phyloP scores from a whole-genome alignment of 176 grass and related monocot genomes.

The Stipa capillata region DNA sequence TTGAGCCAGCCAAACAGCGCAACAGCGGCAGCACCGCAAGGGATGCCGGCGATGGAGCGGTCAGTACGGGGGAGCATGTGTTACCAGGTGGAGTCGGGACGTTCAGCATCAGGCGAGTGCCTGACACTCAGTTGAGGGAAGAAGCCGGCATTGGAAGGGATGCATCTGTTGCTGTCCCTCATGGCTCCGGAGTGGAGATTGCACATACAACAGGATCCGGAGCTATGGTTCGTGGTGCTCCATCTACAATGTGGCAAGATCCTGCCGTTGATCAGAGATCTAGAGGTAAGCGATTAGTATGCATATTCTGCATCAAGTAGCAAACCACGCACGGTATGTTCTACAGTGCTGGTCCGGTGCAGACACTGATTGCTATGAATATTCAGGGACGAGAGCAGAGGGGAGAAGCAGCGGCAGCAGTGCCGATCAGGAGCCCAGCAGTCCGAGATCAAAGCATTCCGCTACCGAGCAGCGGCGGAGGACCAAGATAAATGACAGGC shows the following conservation, averaged over 20 bases:
- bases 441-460: slow-evolving; percentile 87
- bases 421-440: slow-evolving; percentile 65
- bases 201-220: not conserved
- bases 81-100: slow-evolving; percentile 66
- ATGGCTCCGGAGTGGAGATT: not conserved
- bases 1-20: slow-evolving; percentile 23
- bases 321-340: not conserved
- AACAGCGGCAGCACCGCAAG: not conserved
- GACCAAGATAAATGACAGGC: slow-evolving; percentile 99
- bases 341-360: not conserved
- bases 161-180: not conserved
- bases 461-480: slow-evolving; percentile 82
- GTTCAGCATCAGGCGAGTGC: slow-evolving; percentile 64
- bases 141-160: not conserved
- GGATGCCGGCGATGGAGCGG: not conserved
- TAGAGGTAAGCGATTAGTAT: slow-evolving; percentile 11
- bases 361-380: not conserved
- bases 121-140: not conserved
- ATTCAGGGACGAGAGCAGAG: slow-evolving; percentile 47
- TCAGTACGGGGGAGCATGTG: slow-evolving; percentile 27
- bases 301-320: not conserved
- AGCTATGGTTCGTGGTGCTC: slow-evolving; percentile 7
- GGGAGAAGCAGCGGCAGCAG: slow-evolving; percentile 68
- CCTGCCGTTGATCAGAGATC: slow-evolving; percentile 34
- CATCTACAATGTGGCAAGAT: slow-evolving; percentile 44